Percentiles rank a stretch among this genome's conserved stretches.
Evolutionary conservation across 1,284 basidiomycete genomes (phyloP).

Genomic region (Apiotrichum gracile): DNA sequence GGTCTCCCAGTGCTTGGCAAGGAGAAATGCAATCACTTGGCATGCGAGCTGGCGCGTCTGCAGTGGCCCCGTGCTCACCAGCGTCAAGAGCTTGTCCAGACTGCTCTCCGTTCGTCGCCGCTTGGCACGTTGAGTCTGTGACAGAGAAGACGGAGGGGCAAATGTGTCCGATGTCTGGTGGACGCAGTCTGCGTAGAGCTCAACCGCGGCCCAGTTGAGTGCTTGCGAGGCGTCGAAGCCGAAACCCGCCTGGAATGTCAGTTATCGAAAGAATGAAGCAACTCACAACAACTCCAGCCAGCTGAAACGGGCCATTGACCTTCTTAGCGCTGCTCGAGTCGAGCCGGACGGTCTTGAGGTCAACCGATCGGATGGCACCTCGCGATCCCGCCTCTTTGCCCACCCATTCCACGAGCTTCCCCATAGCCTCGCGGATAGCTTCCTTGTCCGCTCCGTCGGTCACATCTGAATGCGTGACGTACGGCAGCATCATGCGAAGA

Average conservation of each 20-base stretch:
- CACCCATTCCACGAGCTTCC: conserved; percentile 50
- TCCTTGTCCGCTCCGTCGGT: neutral
- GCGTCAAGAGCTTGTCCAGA: conserved; percentile 55
- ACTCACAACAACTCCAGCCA: conserved; percentile 20
- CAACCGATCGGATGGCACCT: conserved; percentile 55
- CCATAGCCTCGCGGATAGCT: conserved; percentile 52
- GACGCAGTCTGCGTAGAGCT: conserved; percentile 76
- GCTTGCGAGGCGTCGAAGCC: conserved; percentile 66
- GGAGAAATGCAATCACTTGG: conserved; percentile 76
- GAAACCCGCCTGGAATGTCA: conserved; percentile 54
- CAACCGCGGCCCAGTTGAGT: conserved; percentile 70
- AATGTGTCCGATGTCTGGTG: conserved; percentile 13
- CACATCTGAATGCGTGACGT: conserved; percentile 50
- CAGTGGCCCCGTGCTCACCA: conserved; percentile 48
- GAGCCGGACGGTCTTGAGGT: conserved; percentile 51
- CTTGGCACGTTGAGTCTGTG: conserved; percentile 39
- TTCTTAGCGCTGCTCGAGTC: neutral
- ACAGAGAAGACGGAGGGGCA: neutral
- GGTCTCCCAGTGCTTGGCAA: conserved; percentile 64
- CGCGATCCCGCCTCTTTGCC: conserved; percentile 59
- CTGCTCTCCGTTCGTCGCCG: conserved; percentile 51
- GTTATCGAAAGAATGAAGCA: neutral
- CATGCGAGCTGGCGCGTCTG: conserved; percentile 53
- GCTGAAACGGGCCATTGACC: conserved; percentile 20
- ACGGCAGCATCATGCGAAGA: conserved; percentile 65